Percentiles rank a stretch among this genome's conserved stretches.
Conservation (phyloP, 1,139 yeast genomes). For the Candida dubliniensis region DNA sequence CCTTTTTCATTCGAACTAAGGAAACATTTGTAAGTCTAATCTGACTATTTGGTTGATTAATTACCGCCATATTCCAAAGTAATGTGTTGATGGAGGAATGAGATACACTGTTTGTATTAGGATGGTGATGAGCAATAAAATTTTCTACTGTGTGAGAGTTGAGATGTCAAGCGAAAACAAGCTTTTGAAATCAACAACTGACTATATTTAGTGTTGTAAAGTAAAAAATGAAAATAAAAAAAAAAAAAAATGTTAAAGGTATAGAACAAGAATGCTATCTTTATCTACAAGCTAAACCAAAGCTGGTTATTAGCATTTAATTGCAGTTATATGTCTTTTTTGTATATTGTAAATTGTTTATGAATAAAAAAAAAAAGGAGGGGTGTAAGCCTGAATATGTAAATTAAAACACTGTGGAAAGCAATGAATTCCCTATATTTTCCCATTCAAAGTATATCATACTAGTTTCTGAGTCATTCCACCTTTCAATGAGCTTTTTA, state of each 20-base stretch:
- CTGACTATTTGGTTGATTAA: conserved; percentile 86
- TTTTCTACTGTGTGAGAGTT: background rate
- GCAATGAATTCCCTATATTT: background rate
- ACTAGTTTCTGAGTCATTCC: background rate
- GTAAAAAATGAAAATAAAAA: background rate
- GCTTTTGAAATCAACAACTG: too few relatives aligned
- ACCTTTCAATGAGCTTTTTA: background rate
- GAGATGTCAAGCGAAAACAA: background rate
- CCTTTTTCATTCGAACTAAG: conserved; percentile 84
- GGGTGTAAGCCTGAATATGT: background rate
- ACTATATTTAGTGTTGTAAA: background rate
- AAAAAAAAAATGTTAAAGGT: background rate
- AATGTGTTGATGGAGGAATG: too few relatives aligned
- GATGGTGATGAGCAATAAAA: background rate
- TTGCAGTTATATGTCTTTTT: background rate
- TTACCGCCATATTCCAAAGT: conserved; percentile 45
- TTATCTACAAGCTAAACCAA: too few relatives aligned
- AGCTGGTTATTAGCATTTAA: too few relatives aligned
- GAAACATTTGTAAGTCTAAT: conserved; percentile 93
- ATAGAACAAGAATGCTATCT: background rate
- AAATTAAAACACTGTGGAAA: background rate
- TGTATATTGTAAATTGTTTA: background rate
- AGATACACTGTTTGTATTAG: too few relatives aligned
- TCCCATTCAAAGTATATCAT: too few relatives aligned
- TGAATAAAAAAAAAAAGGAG: background rate